Evolutionary conservation across 495 filamentous ascomycete species (phyloP).

Genomic region (Ascobolus immersus): DNA sequence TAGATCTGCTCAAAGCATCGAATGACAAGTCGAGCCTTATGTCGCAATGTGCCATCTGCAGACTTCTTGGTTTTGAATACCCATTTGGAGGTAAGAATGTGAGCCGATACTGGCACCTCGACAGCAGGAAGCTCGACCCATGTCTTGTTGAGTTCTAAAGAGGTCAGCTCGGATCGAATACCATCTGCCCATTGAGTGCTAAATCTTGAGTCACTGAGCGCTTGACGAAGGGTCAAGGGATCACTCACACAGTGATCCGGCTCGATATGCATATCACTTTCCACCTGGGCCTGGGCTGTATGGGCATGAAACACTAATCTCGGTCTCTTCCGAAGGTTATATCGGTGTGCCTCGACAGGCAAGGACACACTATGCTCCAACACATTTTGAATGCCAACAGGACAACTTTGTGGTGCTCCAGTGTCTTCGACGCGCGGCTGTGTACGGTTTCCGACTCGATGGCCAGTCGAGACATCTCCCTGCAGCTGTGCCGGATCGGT

Average conservation of each 20-base stretch:
- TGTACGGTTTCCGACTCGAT: too few relatives aligned
- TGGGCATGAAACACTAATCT: not conserved
- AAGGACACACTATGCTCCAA: too few relatives aligned
- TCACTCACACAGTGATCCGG: not conserved
- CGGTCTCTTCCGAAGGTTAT: not conserved
- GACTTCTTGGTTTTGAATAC: constrained; percentile 5
- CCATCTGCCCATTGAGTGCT: not conserved
- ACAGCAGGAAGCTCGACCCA: not conserved
- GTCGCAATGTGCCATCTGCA: constrained; percentile 2
- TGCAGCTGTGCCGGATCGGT: too few relatives aligned
- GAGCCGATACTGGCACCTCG: constrained; percentile 2
- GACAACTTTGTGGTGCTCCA: too few relatives aligned
- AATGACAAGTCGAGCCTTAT: constrained; percentile 5
- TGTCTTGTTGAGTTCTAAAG: not conserved
- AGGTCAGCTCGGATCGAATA: not conserved
- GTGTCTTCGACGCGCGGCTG: too few relatives aligned
- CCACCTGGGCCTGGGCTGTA: not conserved
- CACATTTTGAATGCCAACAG: too few relatives aligned
- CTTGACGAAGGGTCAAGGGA: constrained; percentile 1
- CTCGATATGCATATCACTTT: not conserved
- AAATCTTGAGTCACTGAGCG: not conserved
- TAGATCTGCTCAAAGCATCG: constrained; percentile 6
- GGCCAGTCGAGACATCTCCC: too few relatives aligned
- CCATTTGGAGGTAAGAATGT: constrained; percentile 8
- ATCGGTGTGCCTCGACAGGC: too few relatives aligned